Base-by-base conservation (phyloP, 2,329 filamentous ascomycete genomes). In the Nigrograna mackinnonii region DNA sequence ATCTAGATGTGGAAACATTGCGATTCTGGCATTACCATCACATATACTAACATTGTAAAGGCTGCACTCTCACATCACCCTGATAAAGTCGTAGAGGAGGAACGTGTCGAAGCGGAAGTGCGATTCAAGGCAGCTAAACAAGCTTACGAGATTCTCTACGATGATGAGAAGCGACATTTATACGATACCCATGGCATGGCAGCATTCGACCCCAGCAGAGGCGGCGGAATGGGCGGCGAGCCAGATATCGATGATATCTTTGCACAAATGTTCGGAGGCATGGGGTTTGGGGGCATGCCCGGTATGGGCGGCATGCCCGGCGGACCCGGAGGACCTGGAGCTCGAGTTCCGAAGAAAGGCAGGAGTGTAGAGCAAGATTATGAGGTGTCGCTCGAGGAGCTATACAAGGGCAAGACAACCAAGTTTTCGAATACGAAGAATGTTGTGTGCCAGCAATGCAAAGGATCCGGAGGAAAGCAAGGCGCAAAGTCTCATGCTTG, bases 391-490 rank as follows among this genome's bases (percentile, higher is more conserved):
- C 74, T 99, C 46, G 94, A 97, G 68, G 94, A 99, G 70, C 79
- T 99, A 22, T 99, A 97, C 80, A 96, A 95, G 74, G 94, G 94
- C 60, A 96, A 97, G 79, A 96, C 94, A 1, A 94, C 95, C 64
- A 94, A 95, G 73, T 96, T 99, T 68, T 85, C 90, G 6, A 94
- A 89, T 62, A 95, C 91, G 62, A 97, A 97, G 77, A 92, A 96
- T 64, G 82, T 96, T 48, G 78, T 96, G 48, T 99, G 94, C 73
- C 79, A 79, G 45, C 80, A 84, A 58, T 99, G 94, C 77, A 92
- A 91, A 66, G 94, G 94, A 33, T 83, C 79, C 35, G 94, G 94
- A 30, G 94, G 89, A 51, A 96, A 95, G 72, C 89, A 95, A 48
- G 95, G 91, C 72, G 87, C 90, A 40, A 95, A 94, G 75, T 77